Base-by-base conservation (phyloP, 768 basidiomycete genomes). In the Naematelia encephala region DNA sequence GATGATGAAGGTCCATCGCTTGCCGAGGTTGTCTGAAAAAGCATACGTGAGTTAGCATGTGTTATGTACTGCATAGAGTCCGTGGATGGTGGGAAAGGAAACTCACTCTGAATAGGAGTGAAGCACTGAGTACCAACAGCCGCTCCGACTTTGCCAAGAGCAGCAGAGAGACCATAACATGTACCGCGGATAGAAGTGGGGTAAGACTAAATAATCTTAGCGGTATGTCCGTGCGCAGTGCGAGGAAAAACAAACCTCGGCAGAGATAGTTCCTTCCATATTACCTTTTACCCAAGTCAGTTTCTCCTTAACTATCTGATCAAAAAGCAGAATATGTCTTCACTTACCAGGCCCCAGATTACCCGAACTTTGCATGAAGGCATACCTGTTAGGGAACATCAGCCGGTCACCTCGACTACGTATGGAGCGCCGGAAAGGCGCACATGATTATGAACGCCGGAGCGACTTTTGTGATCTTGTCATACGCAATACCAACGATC, bases 381-480 rank as follows among this genome's bases (percentile, higher is more conserved):
- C n/a, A n/a, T n/a, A n/a, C n/a, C n/a, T n/a, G n/a, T n/a, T n/a
- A n/a, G n/a, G n/a, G n/a, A n/a, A n/a, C n/a, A n/a, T n/a, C n/a
- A n/a, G n/a, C n/a, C n/a, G n/a, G n/a, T n/a, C n/a, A n/a, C n/a
- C n/a, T n/a, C n/a, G n/a, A n/a, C n/a, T n/a, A n/a, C n/a, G n/a
- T n/a, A n/a, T n/a, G n/a, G n/a, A n/a, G n/a, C 23, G 5, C 8
- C n/a, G 19, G 8, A 11, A 25, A 47, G 19, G 8, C 87, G 71
- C 86, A 88, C 63, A 88, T 84, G 60, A 88, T 75, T 51, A 88
- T 81, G 67, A 89, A 89, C 8, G 85, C 79, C 3, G 84, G 85
- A 42, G 82, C 81, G 25, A 85, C 84, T 21, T 81, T 79, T 16
- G 82, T 85, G 51, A 88, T 84, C 69, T 80, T 82, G 58, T 87